Evolutionary conservation across 768 basidiomycete species (phyloP).

Genomic region (Tulasnella sp.): DNA sequence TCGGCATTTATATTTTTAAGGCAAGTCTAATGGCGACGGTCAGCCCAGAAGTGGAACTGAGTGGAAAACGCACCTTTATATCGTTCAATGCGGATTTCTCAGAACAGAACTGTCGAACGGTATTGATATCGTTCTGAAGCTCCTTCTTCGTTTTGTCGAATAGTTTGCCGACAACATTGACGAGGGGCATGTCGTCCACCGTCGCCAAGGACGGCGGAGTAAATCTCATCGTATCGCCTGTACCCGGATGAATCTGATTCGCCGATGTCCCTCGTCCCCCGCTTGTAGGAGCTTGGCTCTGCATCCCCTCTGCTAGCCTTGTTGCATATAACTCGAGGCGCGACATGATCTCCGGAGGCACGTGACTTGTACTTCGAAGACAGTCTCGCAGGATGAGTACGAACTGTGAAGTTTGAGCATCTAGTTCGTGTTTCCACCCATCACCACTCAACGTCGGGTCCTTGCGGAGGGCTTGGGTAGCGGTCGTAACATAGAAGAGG

Average conservation of each 20-base stretch:
- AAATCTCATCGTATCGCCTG: neutral
- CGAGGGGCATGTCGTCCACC: conserved; percentile 78
- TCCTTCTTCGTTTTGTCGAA: conserved; percentile 75
- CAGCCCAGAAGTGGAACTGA: conserved; percentile 29
- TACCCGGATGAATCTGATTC: neutral
- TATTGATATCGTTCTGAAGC: conserved; percentile 74
- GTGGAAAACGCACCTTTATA: conserved; percentile 63
- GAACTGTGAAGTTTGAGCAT: conserved; percentile 89
- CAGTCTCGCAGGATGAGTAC: conserved; percentile 84
- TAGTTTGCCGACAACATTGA: conserved; percentile 64
- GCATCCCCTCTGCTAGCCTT: conserved; percentile 67
- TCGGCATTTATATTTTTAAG: conserved; percentile 90
- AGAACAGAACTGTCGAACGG: conserved; percentile 64
- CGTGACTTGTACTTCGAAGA: conserved; percentile 70
- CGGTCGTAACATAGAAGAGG: conserved; percentile 91
- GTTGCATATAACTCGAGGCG: conserved; percentile 83
- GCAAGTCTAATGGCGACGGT: conserved; percentile 61
- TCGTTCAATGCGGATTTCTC: conserved; percentile 86
- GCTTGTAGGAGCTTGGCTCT: conserved; percentile 65
- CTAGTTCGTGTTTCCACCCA: conserved; percentile 90
- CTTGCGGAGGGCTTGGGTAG: conserved; percentile 85
- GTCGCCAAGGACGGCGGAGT: conserved; percentile 43
- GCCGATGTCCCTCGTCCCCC: conserved; percentile 43
- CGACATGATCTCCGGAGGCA: conserved; percentile 78
- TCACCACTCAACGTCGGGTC: conserved; percentile 77